Evolutionary conservation across 2,329 filamentous ascomycete genomes (phyloP).

Genomic region (Knoxdaviesia proteae): DNA sequence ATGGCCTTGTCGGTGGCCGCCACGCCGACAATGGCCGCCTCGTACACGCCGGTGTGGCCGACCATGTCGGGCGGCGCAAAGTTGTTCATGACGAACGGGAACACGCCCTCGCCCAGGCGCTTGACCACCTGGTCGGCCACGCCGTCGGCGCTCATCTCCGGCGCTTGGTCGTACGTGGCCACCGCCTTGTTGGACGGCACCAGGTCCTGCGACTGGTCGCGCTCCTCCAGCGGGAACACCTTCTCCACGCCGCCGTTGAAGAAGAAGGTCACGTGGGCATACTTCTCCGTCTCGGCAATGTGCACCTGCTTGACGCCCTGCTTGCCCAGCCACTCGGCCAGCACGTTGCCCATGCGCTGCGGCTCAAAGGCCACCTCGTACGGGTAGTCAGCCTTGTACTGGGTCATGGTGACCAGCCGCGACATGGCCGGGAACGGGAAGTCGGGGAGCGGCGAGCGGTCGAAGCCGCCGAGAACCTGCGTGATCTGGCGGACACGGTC

Average conservation of each 20-base stretch:
- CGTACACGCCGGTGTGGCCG: constrained; percentile 92
- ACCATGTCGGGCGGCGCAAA: constrained; percentile 99
- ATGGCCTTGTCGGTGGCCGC: constrained; percentile 85
- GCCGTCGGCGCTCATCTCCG: constrained; percentile 83
- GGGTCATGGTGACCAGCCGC: constrained; percentile 82
- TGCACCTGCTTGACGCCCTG: constrained; percentile 84
- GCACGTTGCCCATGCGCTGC: constrained; percentile 92
- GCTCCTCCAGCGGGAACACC: constrained; percentile 75
- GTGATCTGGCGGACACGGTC: constrained; percentile 94
- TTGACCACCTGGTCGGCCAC: constrained; percentile 82
- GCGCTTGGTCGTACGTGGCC: constrained; percentile 82
- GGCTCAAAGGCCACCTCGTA: constrained; percentile 86
- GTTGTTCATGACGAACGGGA: constrained; percentile 99
- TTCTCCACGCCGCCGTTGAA: constrained; percentile 99
- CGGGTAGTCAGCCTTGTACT: constrained; percentile 88
- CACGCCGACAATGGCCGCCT: constrained; percentile 72
- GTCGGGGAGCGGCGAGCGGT: constrained; percentile 75
- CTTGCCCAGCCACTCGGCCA: constrained; percentile 88
- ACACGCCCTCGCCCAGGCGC: constrained; percentile 64
- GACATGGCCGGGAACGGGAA: constrained; percentile 86
- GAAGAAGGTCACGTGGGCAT: constrained; percentile 98
- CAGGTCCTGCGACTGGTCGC: constrained; percentile 58
- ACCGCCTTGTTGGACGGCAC: constrained; percentile 81
- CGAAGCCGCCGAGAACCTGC: constrained; percentile 77
- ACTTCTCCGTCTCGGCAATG: constrained; percentile 97